phyloP scores from a whole-genome alignment of 371 early-diverging fungal species.

The Mucor circinelloides region DNA sequence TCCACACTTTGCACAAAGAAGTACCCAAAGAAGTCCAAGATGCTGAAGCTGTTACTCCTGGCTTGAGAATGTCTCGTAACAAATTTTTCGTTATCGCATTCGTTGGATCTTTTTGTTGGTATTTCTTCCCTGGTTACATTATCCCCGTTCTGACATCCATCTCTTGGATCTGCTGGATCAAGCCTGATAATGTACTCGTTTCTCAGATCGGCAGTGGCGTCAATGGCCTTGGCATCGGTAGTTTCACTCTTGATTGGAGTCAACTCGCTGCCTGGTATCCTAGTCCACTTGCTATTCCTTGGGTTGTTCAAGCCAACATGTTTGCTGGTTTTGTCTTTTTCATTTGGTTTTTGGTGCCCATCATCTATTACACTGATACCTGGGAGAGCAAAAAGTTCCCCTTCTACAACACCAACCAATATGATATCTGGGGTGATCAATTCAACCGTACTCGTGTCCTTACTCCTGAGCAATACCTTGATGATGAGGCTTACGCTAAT shows the following conservation, averaged over 20 bases:
- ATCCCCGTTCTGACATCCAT: slow-evolving; percentile 54
- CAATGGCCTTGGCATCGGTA: slow-evolving; percentile 59
- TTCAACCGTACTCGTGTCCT: slow-evolving; percentile 61
- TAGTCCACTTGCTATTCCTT: slow-evolving; percentile 48
- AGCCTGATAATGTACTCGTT: slow-evolving; percentile 60
- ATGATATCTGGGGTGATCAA: slow-evolving; percentile 48
- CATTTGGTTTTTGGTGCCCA: slow-evolving; percentile 71
- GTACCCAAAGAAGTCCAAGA: slow-evolving; percentile 39
- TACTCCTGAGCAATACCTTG: slow-evolving; percentile 58
- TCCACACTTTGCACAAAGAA: slow-evolving; percentile 69
- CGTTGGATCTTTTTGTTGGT: slow-evolving; percentile 40
- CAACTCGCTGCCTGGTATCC: slow-evolving; percentile 42
- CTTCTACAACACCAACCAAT: slow-evolving; percentile 59
- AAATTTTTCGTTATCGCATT: slow-evolving; percentile 69
- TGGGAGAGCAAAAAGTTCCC: slow-evolving; percentile 66
- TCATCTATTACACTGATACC: slow-evolving; percentile 65
- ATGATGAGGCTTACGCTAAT: slow-evolving; percentile 61
- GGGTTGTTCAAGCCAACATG: slow-evolving; percentile 72
- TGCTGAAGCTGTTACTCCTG: slow-evolving; percentile 35
- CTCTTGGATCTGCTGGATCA: slow-evolving; percentile 65
- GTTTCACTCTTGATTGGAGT: slow-evolving; percentile 69
- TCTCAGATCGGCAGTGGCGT: slow-evolving; percentile 59
- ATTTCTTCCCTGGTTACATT: slow-evolving; percentile 62
- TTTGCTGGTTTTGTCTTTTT: slow-evolving; percentile 65
- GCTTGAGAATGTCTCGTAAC: slow-evolving; percentile 47